These are phyloP conservation scores for Populus alba DNA, from an alignment of 345 rosid species.

Conservation along the genomic window DNA sequence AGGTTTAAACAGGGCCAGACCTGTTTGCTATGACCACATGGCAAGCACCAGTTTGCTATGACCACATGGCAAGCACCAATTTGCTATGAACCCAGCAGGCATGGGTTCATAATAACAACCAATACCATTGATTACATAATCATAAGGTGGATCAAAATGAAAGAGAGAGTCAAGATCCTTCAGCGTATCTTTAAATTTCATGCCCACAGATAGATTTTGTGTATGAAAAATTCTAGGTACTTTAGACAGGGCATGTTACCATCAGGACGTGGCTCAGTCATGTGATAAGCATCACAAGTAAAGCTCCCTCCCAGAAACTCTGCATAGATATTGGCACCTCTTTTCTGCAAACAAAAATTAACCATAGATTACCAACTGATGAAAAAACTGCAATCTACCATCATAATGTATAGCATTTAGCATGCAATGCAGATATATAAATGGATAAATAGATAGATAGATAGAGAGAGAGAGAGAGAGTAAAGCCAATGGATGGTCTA, in stretches of 20 bases:
- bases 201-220: background rate
- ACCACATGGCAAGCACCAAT: background rate
- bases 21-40: too few relatives aligned
- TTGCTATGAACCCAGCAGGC: background rate
- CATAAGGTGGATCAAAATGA: background rate
- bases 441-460: too few relatives aligned
- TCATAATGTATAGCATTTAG: background rate
- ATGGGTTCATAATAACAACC: background rate
- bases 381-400: background rate
- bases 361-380: background rate
- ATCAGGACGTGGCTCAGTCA: constrained; percentile 94
- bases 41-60: background rate
- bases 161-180: background rate
- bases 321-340: constrained; percentile 89
- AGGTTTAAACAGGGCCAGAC: background rate
- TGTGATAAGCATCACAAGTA: constrained; percentile 94
- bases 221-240: background rate
- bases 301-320: constrained; percentile 96
- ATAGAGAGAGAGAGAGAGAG: background rate
- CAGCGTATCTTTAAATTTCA: background rate
- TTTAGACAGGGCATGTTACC: constrained; percentile 39
- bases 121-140: background rate
- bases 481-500: background rate
- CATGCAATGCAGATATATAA: background rate
- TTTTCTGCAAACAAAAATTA: constrained; percentile 42